A percentile compares a stretch with the other conserved stretches of the same genome.
Evolutionary conservation across 164 flowering plant species (phyloP).

Genomic region (Stephania yunnanensis): DNA sequence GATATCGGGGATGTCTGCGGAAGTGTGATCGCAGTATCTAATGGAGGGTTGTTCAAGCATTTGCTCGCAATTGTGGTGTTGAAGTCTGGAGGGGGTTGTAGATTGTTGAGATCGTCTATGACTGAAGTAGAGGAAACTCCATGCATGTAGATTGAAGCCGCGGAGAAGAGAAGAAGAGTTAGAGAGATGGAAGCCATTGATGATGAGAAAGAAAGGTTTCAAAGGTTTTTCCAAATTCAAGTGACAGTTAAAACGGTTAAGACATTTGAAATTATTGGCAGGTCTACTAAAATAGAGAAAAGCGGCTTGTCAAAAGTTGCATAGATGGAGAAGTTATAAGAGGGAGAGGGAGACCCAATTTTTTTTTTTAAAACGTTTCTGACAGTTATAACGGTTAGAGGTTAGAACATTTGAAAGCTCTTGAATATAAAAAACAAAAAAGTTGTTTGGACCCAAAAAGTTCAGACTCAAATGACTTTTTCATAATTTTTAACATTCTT

Average conservation of each 20-base stretch:
- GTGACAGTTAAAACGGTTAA: neutral
- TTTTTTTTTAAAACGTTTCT: too few relatives aligned
- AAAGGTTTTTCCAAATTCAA: neutral
- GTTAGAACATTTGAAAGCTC: too few relatives aligned
- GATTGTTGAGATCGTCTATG: conserved; percentile 47
- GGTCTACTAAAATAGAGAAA: too few relatives aligned
- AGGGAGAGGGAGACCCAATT: too few relatives aligned
- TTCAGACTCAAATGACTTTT: too few relatives aligned
- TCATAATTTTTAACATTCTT: too few relatives aligned
- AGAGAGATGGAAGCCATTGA: conserved; percentile 28
- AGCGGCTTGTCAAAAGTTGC: too few relatives aligned
- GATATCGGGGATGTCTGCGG: conserved; percentile 37
- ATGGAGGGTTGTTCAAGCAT: conserved; percentile 39
- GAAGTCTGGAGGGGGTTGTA: conserved; percentile 47
- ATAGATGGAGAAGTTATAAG: too few relatives aligned
- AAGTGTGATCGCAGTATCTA: conserved; percentile 41
- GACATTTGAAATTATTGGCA: neutral
- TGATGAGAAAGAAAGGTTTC: neutral
- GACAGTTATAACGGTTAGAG: too few relatives aligned
- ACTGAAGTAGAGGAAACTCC: conserved; percentile 28
- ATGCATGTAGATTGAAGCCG: conserved; percentile 7
- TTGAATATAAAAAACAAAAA: too few relatives aligned
- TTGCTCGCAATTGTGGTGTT: conserved; percentile 35
- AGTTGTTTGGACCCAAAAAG: too few relatives aligned
- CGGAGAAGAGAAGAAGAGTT: conserved; percentile 14